Conservation (phyloP, 2,329 filamentous ascomycete species). For the Colletotrichum godetiae region DNA sequence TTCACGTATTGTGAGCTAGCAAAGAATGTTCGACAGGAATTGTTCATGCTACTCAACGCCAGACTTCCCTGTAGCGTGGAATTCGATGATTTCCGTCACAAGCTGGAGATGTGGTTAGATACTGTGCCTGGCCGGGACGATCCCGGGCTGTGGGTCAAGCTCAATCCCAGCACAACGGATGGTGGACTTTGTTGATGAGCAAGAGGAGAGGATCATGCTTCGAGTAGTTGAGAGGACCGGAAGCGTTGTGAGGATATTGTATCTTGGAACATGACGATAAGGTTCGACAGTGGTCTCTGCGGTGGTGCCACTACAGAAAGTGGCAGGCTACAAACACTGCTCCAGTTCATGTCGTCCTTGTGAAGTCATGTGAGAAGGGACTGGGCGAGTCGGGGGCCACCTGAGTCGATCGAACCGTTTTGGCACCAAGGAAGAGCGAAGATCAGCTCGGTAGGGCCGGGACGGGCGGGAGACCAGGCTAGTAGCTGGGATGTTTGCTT, state of each 20-base stretch:
- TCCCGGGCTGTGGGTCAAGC: too few relatives aligned
- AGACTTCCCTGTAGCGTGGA: neutral
- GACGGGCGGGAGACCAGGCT: constrained; percentile 11
- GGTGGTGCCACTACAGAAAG: neutral
- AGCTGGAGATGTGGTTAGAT: too few relatives aligned
- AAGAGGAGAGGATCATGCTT: too few relatives aligned
- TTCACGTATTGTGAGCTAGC: neutral
- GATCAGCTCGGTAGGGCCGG: constrained; percentile 2
- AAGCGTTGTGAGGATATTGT: too few relatives aligned
- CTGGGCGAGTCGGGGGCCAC: neutral
- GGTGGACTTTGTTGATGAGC: too few relatives aligned
- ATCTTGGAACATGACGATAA: too few relatives aligned
- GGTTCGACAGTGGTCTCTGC: neutral
- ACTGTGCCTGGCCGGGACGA: too few relatives aligned
- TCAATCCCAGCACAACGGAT: too few relatives aligned
- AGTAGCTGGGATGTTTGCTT: constrained; percentile 1
- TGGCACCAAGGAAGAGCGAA: neutral
- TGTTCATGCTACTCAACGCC: neutral
- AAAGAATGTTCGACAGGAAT: neutral
- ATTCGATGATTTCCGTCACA: neutral
- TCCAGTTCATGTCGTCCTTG: neutral
- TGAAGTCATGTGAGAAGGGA: neutral
- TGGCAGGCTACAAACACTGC: neutral
- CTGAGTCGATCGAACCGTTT: neutral
- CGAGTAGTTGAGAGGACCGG: too few relatives aligned